phyloP scores from a whole-genome alignment of 768 basidiomycete species.

The Leucocoprinus sp. region DNA sequence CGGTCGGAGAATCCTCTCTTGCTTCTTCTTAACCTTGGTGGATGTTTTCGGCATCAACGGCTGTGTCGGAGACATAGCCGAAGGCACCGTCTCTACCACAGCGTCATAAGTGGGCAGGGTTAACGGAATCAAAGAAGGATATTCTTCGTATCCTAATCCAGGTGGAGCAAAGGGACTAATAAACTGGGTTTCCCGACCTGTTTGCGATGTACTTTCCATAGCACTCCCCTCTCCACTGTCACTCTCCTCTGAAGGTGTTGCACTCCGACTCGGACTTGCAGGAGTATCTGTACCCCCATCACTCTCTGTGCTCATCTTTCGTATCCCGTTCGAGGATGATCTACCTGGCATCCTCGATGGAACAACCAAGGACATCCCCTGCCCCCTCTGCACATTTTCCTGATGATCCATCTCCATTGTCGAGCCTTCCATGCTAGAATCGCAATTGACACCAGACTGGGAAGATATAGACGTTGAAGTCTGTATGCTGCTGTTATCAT shows the following conservation, averaged over 20 bases:
- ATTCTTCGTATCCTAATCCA: background rate
- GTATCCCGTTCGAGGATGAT: background rate
- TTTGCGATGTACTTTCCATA: background rate
- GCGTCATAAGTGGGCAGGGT: background rate
- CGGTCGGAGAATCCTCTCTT: conserved; percentile 69
- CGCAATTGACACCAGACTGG: background rate
- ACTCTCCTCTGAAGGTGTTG: conserved; percentile 6
- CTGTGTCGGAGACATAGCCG: background rate
- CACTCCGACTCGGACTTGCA: conserved; percentile 7
- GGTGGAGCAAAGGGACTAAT: background rate
- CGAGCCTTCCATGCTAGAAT: background rate
- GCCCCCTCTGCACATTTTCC: background rate
- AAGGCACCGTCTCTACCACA: background rate
- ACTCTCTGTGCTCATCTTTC: background rate
- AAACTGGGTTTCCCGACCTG: background rate
- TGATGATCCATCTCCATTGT: background rate
- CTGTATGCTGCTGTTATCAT: background rate
- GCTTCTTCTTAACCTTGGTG: conserved; percentile 23
- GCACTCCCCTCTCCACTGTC: background rate
- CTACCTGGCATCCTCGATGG: background rate
- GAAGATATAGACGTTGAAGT: background rate
- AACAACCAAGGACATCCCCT: conserved; percentile 8
- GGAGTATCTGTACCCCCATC: conserved; percentile 2
- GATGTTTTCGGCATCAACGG: conserved; percentile 15
- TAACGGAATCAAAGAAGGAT: background rate